A percentile compares a stretch with the other conserved stretches of the same genome.
Conservation (phyloP, 805 yeast genomes). For the Saccharomycopsis schoenii region DNA sequence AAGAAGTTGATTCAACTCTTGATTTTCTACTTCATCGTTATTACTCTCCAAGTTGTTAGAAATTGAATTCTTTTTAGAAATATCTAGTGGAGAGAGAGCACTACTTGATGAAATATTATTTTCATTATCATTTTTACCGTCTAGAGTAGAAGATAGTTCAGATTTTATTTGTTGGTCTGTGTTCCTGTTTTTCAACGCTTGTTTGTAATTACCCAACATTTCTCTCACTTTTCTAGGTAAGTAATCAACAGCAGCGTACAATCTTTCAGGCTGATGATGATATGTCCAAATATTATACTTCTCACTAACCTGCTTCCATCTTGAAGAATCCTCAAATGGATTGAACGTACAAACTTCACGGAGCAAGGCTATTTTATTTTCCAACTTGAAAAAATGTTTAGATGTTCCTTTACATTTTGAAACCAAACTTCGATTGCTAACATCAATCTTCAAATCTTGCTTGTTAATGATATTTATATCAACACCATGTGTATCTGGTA, state of each 20-base stretch:
- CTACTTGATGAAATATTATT: background rate
- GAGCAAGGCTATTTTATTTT: constrained; percentile 18
- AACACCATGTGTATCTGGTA: background rate
- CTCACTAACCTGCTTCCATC: constrained; percentile 17
- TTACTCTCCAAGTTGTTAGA: background rate
- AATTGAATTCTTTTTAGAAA: background rate
- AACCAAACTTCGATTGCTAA: background rate
- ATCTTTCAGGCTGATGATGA: constrained; percentile 17
- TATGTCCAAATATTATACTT: constrained; percentile 19
- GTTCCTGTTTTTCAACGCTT: constrained; percentile 4
- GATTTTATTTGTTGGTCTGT: background rate
- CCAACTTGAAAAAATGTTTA: constrained; percentile 18
- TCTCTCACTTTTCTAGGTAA: constrained; percentile 18
- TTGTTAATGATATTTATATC: background rate
- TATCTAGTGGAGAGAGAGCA: background rate
- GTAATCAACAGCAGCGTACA: constrained; percentile 18
- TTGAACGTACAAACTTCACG: constrained; percentile 16
- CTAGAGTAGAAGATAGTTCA: background rate
- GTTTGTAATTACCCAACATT: constrained; percentile 14
- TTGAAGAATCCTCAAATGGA: constrained; percentile 16
- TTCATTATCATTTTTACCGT: background rate
- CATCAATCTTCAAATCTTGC: background rate
- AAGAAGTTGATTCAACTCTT: constrained; percentile 13
- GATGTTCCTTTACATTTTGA: constrained; percentile 17
- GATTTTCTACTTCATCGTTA: constrained; percentile 16